Percentiles rank a stretch among this genome's conserved stretches.
Conservation (phyloP, 768 basidiomycete genomes). For the Phylloporus sp. region DNA sequence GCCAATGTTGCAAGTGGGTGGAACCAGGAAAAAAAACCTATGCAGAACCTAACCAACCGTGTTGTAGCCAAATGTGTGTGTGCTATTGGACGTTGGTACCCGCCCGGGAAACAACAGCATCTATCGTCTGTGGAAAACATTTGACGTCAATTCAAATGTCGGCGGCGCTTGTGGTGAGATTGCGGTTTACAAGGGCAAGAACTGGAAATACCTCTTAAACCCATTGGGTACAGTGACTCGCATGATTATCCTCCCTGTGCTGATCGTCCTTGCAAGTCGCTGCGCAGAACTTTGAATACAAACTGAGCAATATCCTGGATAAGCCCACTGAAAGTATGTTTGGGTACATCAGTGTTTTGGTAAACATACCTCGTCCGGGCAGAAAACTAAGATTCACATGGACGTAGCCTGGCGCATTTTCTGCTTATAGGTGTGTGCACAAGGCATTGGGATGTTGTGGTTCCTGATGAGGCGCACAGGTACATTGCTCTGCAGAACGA, state of each 20-base stretch:
- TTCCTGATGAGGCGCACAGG: slow-evolving; percentile 28
- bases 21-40: neutral
- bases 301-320: slow-evolving; percentile 85
- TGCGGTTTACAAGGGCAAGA: slow-evolving; percentile 86
- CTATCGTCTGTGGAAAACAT: slow-evolving; percentile 94
- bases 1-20: slow-evolving; percentile 68
- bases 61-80: slow-evolving; percentile 80
- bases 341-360: slow-evolving; percentile 95
- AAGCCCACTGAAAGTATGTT: slow-evolving; percentile 87
- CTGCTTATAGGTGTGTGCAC: slow-evolving; percentile 63
- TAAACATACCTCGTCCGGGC: slow-evolving; percentile 28
- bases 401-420: slow-evolving; percentile 86
- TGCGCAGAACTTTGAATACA: slow-evolving; percentile 96
- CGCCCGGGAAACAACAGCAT: slow-evolving; percentile 84
- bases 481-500: slow-evolving; percentile 91
- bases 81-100: slow-evolving; percentile 92
- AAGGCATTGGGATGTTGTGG: neutral
- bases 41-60: neutral
- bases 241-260: neutral
- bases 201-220: slow-evolving; percentile 78
- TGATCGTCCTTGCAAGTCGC: slow-evolving; percentile 51
- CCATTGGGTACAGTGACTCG: slow-evolving; percentile 60
- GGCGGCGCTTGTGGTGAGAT: slow-evolving; percentile 98
- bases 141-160: slow-evolving; percentile 88
- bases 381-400: slow-evolving; percentile 9